A percentile compares a stretch with the other conserved stretches of the same genome.
These are phyloP conservation scores for Botrytis tulipae DNA, from an alignment of 2,329 filamentous ascomycete genomes.

Conservation along the genomic window DNA sequence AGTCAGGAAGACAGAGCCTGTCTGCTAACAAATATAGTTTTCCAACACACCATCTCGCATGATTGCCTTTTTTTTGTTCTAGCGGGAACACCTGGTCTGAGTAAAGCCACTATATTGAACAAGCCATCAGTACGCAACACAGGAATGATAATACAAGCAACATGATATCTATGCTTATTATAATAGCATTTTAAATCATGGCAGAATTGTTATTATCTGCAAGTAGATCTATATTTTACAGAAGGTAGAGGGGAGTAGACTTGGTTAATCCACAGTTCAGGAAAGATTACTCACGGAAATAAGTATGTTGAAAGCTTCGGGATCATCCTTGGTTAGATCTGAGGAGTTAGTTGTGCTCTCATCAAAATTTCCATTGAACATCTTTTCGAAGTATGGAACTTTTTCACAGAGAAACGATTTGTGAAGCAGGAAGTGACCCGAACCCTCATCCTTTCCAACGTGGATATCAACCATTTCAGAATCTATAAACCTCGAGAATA, in stretches of 20 bases:
- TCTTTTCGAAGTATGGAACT: slow-evolving; percentile 26
- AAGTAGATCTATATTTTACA: too few species aligned
- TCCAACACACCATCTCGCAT: not conserved
- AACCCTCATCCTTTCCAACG: slow-evolving; percentile 7
- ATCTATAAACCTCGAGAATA: not conserved
- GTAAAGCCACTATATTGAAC: slow-evolving; percentile 19
- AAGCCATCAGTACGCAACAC: not conserved
- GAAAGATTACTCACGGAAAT: not conserved
- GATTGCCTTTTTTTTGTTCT: fast-evolving
- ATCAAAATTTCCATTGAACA: slow-evolving; percentile 22
- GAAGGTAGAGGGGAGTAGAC: not conserved
- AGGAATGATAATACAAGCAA: too few species aligned
- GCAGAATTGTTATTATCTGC: not conserved
- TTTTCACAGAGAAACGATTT: slow-evolving; percentile 20
- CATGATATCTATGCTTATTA: not conserved
- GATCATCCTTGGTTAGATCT: slow-evolving; percentile 22
- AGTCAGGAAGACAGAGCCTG: not conserved
- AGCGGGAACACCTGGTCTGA: not conserved
- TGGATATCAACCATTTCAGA: slow-evolving; percentile 20
- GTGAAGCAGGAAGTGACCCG: slow-evolving; percentile 17
- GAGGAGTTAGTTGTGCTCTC: slow-evolving; percentile 10
- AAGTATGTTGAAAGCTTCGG: slow-evolving; percentile 18
- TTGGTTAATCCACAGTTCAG: too few species aligned
- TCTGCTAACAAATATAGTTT: slow-evolving; percentile 6
- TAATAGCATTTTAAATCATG: not conserved